These are phyloP conservation scores for Cinnamomum micranthum DNA, from an alignment of 164 flowering plant genomes.

Conservation along the genomic window DNA sequence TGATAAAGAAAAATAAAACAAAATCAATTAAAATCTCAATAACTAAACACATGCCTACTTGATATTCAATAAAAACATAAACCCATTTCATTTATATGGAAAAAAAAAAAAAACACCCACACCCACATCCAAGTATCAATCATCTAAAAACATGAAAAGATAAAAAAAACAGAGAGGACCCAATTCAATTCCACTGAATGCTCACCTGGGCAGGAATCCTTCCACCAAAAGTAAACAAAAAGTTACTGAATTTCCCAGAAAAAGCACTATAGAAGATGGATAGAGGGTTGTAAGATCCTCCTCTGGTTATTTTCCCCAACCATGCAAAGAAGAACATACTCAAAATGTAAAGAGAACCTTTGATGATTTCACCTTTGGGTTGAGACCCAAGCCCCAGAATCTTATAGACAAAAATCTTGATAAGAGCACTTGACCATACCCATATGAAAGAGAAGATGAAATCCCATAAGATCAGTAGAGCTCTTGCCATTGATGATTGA, in stretches of 20 bases:
- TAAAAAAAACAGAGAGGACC: not conserved
- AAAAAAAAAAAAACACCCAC: not conserved
- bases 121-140: not conserved
- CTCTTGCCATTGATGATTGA: conserved; percentile 12
- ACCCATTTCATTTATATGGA: not conserved
- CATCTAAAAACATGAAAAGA: not conserved
- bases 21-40: not conserved
- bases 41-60: not conserved
- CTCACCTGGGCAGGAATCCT: conserved; percentile 77
- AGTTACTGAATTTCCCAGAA: conserved; percentile 49
- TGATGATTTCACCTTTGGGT: conserved; percentile 40
- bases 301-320: conserved; percentile 42
- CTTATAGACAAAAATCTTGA: conserved; percentile 40
- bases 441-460: conserved; percentile 62
- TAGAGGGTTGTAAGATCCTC: conserved; percentile 68
- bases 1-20: not conserved
- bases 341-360: conserved; percentile 28
- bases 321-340: conserved; percentile 67
- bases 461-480: conserved; percentile 36
- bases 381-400: conserved; percentile 41
- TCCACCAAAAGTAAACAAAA: conserved; percentile 45
- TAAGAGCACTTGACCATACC: conserved; percentile 63
- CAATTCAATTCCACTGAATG: not conserved
- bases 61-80: not conserved
- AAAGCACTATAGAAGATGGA: conserved; percentile 45